A percentile compares a stretch with the other conserved stretches of the same genome.
phyloP scores from a whole-genome alignment of 164 flowering plant species.

The Vitis rotundifolia region DNA sequence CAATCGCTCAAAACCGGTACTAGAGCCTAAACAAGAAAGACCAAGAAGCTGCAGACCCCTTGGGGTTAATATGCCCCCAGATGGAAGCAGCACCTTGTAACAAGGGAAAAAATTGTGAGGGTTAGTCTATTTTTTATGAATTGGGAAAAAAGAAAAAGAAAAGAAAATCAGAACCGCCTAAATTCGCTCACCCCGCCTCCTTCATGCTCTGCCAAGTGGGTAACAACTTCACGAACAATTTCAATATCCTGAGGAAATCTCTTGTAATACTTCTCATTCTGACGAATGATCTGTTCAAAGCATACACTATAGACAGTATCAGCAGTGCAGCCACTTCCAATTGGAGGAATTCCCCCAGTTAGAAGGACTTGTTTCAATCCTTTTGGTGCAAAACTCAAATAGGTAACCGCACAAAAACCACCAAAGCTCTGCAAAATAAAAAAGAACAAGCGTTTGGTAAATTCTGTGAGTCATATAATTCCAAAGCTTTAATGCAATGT shows the following conservation, averaged over 20 bases:
- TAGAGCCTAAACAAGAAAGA: conserved; percentile 73
- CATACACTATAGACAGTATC: conserved; percentile 73
- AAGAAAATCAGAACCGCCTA: background rate
- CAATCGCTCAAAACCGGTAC: conserved; percentile 93
- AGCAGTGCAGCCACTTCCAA: conserved; percentile 75
- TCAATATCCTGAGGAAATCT: conserved; percentile 91
- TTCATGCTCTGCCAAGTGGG: conserved; percentile 66
- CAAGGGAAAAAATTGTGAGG: background rate
- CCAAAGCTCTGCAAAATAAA: conserved; percentile 78
- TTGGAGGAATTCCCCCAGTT: conserved; percentile 95
- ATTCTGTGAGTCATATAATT: background rate
- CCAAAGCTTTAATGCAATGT: background rate
- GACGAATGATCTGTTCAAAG: conserved; percentile 55
- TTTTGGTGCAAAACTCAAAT: conserved; percentile 90
- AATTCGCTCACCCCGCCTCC: conserved; percentile 74
- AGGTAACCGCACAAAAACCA: conserved; percentile 95
- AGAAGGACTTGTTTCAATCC: conserved; percentile 84
- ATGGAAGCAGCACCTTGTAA: conserved; percentile 81
- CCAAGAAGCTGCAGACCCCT: conserved; percentile 84
- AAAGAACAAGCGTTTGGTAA: background rate
- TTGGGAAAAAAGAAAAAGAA: background rate
- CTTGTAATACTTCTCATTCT: conserved; percentile 88
- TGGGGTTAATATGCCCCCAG: conserved; percentile 88
- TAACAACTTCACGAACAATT: conserved; percentile 75
- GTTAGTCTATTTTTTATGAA: conserved; percentile 1